These are phyloP conservation scores for Fusarium sp. DNA, from an alignment of 2,329 filamentous ascomycete species.

Conservation along the genomic window DNA sequence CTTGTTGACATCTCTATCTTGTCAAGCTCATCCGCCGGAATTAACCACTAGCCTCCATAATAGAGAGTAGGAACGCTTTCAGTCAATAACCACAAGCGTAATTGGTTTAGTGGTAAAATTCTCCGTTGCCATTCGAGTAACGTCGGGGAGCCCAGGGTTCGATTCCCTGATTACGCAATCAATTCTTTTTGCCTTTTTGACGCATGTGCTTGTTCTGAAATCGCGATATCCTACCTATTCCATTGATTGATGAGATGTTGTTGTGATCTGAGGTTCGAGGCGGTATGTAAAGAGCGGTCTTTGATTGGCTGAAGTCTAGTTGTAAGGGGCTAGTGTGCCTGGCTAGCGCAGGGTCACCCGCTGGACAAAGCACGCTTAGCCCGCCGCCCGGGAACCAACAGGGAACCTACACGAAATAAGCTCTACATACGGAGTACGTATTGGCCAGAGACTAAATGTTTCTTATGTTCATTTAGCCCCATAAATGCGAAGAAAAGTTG, in stretches of 20 bases:
- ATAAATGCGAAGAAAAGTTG: not conserved
- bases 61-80: not conserved
- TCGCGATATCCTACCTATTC: not conserved
- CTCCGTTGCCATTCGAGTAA: constrained; percentile 23
- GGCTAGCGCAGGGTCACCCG: constrained; percentile 23
- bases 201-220: not conserved
- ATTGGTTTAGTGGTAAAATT: constrained; percentile 37
- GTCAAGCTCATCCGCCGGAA: not conserved
- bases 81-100: not conserved
- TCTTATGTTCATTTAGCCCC: not conserved
- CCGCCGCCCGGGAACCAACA: not conserved
- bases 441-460: not conserved
- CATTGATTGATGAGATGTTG: not conserved
- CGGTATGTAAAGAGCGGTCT: constrained; percentile 15
- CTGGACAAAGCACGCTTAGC: not conserved
- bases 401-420: constrained; percentile 4
- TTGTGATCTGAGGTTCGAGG: not conserved
- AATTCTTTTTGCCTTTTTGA: not conserved
- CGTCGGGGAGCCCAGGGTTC: constrained; percentile 29
- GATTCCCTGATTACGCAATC: constrained; percentile 28
- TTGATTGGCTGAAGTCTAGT: constrained; percentile 15
- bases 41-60: not conserved
- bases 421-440: not conserved
- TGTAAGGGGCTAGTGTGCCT: constrained; percentile 18
- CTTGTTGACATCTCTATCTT: too few relatives aligned